A percentile compares a stretch with the other conserved stretches of the same genome.
These are phyloP conservation scores for Solanum phureja DNA, from an alignment of 257 asterid species.

Conservation along the genomic window DNA sequence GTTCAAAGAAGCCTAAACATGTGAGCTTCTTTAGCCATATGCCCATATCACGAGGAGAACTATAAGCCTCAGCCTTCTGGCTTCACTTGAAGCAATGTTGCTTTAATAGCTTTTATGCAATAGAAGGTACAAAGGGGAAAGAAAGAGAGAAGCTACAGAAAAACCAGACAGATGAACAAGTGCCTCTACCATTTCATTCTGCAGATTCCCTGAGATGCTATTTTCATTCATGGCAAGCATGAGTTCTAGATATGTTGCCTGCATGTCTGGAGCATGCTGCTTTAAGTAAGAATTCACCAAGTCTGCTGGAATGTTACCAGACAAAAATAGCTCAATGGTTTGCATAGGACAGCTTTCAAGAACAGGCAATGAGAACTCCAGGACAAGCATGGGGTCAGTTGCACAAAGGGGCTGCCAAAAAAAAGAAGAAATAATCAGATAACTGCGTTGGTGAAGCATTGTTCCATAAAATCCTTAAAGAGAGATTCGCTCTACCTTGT, in stretches of 20 bases:
- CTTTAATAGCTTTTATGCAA: not conserved
- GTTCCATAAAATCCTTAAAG: not conserved
- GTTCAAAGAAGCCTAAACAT: not conserved
- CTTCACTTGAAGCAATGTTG: not conserved
- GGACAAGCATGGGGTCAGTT: conserved; percentile 88
- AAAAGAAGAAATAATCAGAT: not conserved
- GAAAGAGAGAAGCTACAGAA: conserved; percentile 3
- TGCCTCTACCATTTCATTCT: conserved; percentile 89
- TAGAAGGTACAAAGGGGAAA: not conserved
- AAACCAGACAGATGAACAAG: conserved; percentile 2
- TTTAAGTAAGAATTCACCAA: conserved; percentile 83
- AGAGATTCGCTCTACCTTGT: not conserved
- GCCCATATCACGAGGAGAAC: not conserved
- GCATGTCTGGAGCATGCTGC: conserved; percentile 94
- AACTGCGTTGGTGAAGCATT: not conserved
- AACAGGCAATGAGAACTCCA: conserved; percentile 88
- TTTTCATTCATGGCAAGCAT: conserved; percentile 88
- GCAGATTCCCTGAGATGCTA: conserved; percentile 80
- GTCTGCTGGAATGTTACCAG: conserved; percentile 98
- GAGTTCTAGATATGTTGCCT: conserved; percentile 86
- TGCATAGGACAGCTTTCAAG: conserved; percentile 90
- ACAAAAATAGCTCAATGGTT: conserved; percentile 86
- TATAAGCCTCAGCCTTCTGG: not conserved
- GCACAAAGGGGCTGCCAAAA: conserved; percentile 82
- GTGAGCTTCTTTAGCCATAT: not conserved